These are phyloP conservation scores for Diaporthe australafricana DNA, from an alignment of 2,329 filamentous ascomycete genomes.

Conservation along the genomic window DNA sequence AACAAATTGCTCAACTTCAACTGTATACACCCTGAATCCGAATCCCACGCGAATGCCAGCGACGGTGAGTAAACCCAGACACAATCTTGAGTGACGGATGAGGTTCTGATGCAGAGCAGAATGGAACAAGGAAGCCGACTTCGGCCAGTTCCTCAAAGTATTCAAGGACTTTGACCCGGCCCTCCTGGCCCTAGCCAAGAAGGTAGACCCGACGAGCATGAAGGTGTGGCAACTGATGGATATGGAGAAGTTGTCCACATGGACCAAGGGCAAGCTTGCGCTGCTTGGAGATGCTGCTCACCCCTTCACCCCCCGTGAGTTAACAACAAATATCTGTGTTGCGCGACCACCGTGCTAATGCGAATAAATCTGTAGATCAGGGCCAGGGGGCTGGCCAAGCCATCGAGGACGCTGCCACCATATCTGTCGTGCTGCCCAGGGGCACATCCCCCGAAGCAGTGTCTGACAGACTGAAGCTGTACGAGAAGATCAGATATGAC, in stretches of 20 bases:
- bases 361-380: constrained; percentile 49
- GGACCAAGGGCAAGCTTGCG: constrained; percentile 64
- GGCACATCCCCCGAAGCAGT: constrained; percentile 59
- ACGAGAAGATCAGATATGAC: constrained; percentile 67
- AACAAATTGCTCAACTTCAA: constrained; percentile 61
- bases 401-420: constrained; percentile 73
- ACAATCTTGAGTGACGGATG: neutral
- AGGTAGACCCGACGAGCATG: constrained; percentile 57
- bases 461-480: constrained; percentile 66
- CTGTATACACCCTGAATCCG: constrained; percentile 61
- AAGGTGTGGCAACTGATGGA: constrained; percentile 72
- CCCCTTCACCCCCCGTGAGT: constrained; percentile 71
- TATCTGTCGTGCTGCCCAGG: constrained; percentile 65
- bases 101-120: constrained; percentile 43
- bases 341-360: neutral
- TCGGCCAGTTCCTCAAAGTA: constrained; percentile 52
- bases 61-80: constrained; percentile 45
- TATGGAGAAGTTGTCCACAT: constrained; percentile 68
- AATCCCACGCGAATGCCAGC: constrained; percentile 47
- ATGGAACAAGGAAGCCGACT: constrained; percentile 53
- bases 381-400: constrained; percentile 72
- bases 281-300: constrained; percentile 77
- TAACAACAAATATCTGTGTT: neutral
- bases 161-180: constrained; percentile 56
- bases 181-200: constrained; percentile 53